Conservation (phyloP, 768 basidiomycete species). For the Scleroderma bovista region DNA sequence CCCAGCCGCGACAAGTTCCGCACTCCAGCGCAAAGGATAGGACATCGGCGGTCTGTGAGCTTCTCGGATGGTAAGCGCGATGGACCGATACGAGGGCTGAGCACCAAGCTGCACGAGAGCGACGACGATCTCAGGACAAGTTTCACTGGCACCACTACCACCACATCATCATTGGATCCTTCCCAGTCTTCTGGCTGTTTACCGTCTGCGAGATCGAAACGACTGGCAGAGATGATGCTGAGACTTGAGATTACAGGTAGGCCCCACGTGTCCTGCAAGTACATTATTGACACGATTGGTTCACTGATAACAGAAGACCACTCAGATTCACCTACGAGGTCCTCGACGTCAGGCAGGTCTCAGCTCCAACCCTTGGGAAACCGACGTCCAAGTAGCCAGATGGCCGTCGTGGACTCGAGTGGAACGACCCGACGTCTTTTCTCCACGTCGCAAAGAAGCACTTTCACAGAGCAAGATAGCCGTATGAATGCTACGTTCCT, state of each 20-base stretch:
- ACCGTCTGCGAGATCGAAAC: constrained; percentile 67
- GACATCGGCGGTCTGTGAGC: constrained; percentile 82
- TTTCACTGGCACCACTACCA: neutral
- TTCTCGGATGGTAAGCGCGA: constrained; percentile 93
- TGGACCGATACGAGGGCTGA: constrained; percentile 77
- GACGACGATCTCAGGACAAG: constrained; percentile 30
- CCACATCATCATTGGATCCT: constrained; percentile 13
- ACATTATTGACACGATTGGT: constrained; percentile 1
- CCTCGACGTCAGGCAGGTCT: constrained; percentile 38
- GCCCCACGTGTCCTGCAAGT: constrained; percentile 14
- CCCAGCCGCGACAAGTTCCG: constrained; percentile 41
- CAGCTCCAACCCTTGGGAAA: constrained; percentile 43
- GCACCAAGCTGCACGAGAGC: constrained; percentile 30
- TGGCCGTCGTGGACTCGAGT: constrained; percentile 16
- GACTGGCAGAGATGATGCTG: constrained; percentile 77
- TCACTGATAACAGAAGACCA: constrained; percentile 24
- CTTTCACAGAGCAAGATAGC: constrained; percentile 27
- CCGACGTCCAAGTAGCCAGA: constrained; percentile 35
- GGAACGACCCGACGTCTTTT: constrained; percentile 36
- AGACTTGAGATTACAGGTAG: constrained; percentile 66
- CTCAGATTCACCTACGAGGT: constrained; percentile 55
- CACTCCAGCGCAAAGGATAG: constrained; percentile 47
- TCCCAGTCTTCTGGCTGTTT: constrained; percentile 28
- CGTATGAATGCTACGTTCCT: constrained; percentile 62
- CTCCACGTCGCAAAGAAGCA: constrained; percentile 40